phyloP scores from a whole-genome alignment of 805 yeast species.

The Starmerella vitae region DNA sequence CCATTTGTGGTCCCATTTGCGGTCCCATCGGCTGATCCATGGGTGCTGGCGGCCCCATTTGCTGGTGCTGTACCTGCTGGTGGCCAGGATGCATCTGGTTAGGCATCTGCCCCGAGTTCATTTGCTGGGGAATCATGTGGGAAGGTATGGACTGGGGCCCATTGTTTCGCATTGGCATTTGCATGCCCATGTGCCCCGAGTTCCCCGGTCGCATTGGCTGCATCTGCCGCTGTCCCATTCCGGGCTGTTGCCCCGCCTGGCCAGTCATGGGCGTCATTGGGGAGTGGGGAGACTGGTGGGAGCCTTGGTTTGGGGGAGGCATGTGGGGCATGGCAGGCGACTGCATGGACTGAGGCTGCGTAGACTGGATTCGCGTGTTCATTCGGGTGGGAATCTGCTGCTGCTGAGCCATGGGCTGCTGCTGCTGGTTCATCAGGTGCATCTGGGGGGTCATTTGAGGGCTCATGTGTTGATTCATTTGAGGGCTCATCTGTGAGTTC shows the following conservation, averaged over 20 bases:
- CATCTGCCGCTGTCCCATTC: conserved; percentile 1
- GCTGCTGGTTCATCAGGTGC: neutral
- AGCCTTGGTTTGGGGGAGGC: neutral
- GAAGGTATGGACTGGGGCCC: neutral
- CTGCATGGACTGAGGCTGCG: neutral
- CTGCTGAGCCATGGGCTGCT: conserved; percentile 3
- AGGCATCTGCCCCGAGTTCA: too few relatives aligned
- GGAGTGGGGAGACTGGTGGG: neutral
- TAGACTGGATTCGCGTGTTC: neutral
- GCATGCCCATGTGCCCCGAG: conserved; percentile 3
- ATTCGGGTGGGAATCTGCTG: conserved; percentile 3
- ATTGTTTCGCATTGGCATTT: neutral
- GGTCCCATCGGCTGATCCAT: neutral
- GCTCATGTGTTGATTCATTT: conserved; percentile 1
- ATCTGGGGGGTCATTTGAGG: neutral
- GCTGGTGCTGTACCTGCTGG: too few relatives aligned
- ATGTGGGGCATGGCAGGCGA: neutral
- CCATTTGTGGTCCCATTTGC: conserved; percentile 1
- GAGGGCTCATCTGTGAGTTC: neutral
- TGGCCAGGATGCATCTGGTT: too few relatives aligned
- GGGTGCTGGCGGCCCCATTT: too few relatives aligned
- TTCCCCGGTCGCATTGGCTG: conserved; percentile 1
- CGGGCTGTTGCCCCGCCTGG: neutral
- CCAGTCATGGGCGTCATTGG: neutral
- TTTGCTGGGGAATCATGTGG: neutral